Base-by-base conservation (phyloP, 169 alveolate species). In the Cryptosporidium baileyi region DNA sequence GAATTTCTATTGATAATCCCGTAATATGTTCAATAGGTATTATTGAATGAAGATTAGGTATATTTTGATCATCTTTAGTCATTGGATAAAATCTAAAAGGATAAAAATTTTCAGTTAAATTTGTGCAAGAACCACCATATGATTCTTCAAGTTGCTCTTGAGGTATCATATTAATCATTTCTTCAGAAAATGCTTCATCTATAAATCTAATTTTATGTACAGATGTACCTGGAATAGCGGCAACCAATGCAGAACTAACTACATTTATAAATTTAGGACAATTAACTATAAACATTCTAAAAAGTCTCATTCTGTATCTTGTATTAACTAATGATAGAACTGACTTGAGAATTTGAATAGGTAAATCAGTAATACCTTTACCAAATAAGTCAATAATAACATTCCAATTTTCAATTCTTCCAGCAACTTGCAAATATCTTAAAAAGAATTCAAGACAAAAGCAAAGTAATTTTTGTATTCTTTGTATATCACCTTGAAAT, bases 81-180 rank as follows among this genome's bases (percentile, higher is more conserved):
- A 45, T 47, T 1, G 85, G 85, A 40, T 74, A 74, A 17, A 74
- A 74, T 41, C 67, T 74, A 51, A 74, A 74, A 34, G 85, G 85
- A 51, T 74, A 74, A 30, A 74, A 74, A 28, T 74, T 74, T 1
- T 85, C 65, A 22, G 80, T 85, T 24, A 80, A 17, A n/a, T 85
- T 40, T n/a, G 89, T 79, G 28, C 90, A 82, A n/a, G 85, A 60
- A 1, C 91, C 91, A 34, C 91, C 91, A 85, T 85, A 85, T 7
- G 65, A 40, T 40, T 41, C 38, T 43, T 85, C 91, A 40, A 79
- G 60, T 61, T 85, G 91, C 41, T 80, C 54, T 24, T 19, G 60
- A 32, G 89, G 36, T n/a, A 74, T 38, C 63, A 80, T 60, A 24
- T 24, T 63, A 2, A 26, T 24, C 19, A 85, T 38, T 80, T 85